These are phyloP conservation scores for Eucalyptus tenuipes DNA, from an alignment of 345 rosid species.

Conservation along the genomic window DNA sequence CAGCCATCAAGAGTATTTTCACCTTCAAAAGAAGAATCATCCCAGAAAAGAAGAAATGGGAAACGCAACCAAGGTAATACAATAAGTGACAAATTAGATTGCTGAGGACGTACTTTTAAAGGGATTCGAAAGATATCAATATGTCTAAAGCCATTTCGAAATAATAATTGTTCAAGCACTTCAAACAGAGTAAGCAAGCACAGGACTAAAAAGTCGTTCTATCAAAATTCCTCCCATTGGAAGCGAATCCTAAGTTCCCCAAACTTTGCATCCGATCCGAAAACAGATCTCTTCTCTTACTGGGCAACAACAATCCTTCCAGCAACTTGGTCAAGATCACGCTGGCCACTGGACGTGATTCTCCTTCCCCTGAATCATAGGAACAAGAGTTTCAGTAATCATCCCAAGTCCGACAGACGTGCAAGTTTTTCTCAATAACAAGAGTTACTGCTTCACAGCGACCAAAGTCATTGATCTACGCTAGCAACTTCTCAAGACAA, in stretches of 20 bases:
- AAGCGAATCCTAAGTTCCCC: background rate
- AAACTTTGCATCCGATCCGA: background rate
- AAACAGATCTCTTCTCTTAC: background rate
- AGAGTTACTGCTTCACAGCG: background rate
- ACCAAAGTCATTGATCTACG: background rate
- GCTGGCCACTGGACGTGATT: slow-evolving; percentile 34
- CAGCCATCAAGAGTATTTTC: background rate
- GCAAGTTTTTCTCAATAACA: background rate
- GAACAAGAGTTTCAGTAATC: background rate
- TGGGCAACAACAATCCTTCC: slow-evolving; percentile 25
- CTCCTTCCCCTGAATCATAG: slow-evolving; percentile 26
- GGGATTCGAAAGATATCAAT: background rate
- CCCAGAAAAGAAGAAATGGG: background rate
- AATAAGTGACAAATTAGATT: background rate
- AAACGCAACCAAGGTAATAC: background rate
- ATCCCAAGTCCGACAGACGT: background rate
- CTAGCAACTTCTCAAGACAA: background rate
- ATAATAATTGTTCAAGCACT: background rate
- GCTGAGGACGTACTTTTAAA: background rate
- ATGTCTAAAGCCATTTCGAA: background rate
- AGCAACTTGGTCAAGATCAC: slow-evolving; percentile 50
- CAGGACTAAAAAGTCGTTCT: background rate
- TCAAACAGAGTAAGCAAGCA: background rate
- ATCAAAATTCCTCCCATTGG: background rate
- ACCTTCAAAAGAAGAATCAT: background rate